Evolutionary conservation across 2,329 filamentous ascomycete species (phyloP).

Genomic region (Chlorencoelia australis): DNA sequence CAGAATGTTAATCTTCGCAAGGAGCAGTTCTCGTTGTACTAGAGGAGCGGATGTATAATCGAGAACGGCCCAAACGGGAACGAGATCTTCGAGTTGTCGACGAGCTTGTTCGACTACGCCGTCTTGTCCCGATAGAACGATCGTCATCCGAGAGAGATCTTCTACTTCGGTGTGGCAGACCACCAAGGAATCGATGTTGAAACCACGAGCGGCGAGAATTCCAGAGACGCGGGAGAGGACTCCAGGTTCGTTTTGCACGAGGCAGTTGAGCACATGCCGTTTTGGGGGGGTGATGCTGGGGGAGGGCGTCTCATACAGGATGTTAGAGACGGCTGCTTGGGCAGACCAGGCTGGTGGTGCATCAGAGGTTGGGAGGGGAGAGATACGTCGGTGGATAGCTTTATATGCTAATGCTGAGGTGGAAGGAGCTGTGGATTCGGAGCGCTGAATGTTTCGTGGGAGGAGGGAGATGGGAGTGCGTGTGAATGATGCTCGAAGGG

Average conservation of each 20-base stretch:
- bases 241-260: slow-evolving; percentile 98
- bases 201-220: slow-evolving; percentile 88
- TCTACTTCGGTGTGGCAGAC: slow-evolving; percentile 97
- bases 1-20: slow-evolving; percentile 93
- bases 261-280: slow-evolving; percentile 92
- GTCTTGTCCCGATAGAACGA: slow-evolving; percentile 91
- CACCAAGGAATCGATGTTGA: slow-evolving; percentile 98
- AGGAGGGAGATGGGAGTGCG: slow-evolving; percentile 12
- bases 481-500: slow-evolving; percentile 14
- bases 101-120: slow-evolving; percentile 96
- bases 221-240: slow-evolving; percentile 93
- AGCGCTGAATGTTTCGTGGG: slow-evolving; percentile 16
- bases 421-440: slow-evolving; percentile 51
- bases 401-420: slow-evolving; percentile 97
- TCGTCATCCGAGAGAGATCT: slow-evolving; percentile 96
- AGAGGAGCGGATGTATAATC: slow-evolving; percentile 91
- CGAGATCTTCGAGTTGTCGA: slow-evolving; percentile 88
- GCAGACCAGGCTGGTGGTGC: slow-evolving; percentile 75
- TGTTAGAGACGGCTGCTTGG: slow-evolving; percentile 91
- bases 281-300: slow-evolving; percentile 78
- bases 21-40: slow-evolving; percentile 87
- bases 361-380: slow-evolving; percentile 70
- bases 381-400: slow-evolving; percentile 82
- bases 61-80: slow-evolving; percentile 95
- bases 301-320: slow-evolving; percentile 94